These are phyloP conservation scores for Metschnikowia shivogae DNA, from an alignment of 805 yeast genomes.

Conservation along the genomic window DNA sequence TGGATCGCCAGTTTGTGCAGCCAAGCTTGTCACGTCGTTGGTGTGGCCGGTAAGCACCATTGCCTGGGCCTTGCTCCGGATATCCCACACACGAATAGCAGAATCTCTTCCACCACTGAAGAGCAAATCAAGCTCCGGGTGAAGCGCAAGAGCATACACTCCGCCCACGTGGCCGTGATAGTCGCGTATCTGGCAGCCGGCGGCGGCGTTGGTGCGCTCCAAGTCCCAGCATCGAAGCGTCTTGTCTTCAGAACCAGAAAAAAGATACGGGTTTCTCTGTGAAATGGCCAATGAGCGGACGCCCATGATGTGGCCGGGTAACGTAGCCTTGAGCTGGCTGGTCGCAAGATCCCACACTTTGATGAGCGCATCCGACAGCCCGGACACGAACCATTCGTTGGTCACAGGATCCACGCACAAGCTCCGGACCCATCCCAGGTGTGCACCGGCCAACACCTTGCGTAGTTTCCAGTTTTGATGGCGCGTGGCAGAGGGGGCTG, in stretches of 20 bases:
- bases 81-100: constrained; percentile 89
- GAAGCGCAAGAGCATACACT: constrained; percentile 76
- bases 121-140: constrained; percentile 79
- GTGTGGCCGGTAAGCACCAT: constrained; percentile 81
- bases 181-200: constrained; percentile 59
- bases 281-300: constrained; percentile 76
- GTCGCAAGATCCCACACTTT: constrained; percentile 87
- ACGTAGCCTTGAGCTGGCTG: constrained; percentile 63
- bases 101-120: constrained; percentile 90
- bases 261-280: constrained; percentile 76
- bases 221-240: constrained; percentile 94
- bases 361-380: constrained; percentile 82
- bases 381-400: constrained; percentile 88
- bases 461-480: constrained; percentile 55
- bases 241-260: constrained; percentile 91
- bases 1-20: constrained; percentile 68
- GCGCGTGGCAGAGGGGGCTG: background rate
- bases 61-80: constrained; percentile 70
- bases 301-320: constrained; percentile 90
- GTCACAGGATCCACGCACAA: constrained; percentile 74
- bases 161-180: constrained; percentile 95
- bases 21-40: constrained; percentile 66
- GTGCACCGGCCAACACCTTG: constrained; percentile 76
- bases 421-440: constrained; percentile 89
- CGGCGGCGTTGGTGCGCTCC: constrained; percentile 65